Evolutionary conservation across 1,139 yeast genomes (phyloP).

Genomic region (Taphrina populina): DNA sequence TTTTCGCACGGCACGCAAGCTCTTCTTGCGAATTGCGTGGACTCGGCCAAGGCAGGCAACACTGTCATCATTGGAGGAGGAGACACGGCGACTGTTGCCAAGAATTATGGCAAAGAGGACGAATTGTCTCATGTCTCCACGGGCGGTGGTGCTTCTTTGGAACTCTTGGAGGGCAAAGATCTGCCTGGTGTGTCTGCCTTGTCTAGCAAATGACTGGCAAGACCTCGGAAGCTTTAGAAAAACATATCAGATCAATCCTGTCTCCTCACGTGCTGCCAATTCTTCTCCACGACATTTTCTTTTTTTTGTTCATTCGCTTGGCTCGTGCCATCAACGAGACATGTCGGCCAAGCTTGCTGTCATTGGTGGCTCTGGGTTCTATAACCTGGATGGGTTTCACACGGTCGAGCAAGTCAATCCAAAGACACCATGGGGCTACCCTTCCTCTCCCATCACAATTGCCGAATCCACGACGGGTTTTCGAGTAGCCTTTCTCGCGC

Average conservation of each 20-base stretch:
- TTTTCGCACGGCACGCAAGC: conserved; percentile 89
- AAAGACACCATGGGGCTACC: conserved; percentile 82
- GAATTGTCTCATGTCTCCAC: conserved; percentile 96
- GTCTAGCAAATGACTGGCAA: conserved; percentile 55
- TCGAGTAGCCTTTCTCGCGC: conserved; percentile 88
- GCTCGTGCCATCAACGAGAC: no score
- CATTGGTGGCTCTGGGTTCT: conserved; percentile 98
- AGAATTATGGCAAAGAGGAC: conserved; percentile 92
- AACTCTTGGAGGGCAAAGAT: conserved; percentile 94
- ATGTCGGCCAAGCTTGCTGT: conserved; percentile 44
- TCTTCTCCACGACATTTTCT: no score
- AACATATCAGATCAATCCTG: no score
- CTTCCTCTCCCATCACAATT: conserved; percentile 90
- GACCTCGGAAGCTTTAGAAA: not conserved
- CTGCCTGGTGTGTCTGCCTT: conserved; percentile 95
- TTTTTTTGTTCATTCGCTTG: no score
- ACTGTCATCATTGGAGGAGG: conserved; percentile 96
- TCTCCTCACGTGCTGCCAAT: no score
- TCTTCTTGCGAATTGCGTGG: conserved; percentile 79
- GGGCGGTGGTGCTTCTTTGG: conserved; percentile 99
- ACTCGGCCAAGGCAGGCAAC: conserved; percentile 79
- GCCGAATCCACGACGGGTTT: conserved; percentile 72
- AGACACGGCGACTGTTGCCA: conserved; percentile 98
- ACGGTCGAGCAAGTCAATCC: conserved; percentile 33
- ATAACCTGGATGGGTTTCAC: conserved; percentile 73